phyloP scores from a whole-genome alignment of 2,329 filamentous ascomycete genomes.

The Fusarium sp. region DNA sequence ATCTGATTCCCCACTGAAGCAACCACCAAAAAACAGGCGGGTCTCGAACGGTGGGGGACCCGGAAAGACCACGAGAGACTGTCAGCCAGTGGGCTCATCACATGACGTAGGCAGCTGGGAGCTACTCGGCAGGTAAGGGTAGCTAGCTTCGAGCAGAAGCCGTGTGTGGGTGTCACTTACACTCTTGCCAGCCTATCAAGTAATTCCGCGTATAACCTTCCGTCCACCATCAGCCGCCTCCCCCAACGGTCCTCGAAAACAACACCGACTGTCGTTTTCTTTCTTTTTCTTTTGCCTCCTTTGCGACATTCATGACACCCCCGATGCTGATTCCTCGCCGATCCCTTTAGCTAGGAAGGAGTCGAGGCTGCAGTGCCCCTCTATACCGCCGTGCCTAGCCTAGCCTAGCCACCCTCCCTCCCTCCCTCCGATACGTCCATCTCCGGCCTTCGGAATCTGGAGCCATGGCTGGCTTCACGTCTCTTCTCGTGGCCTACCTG shows the following conservation, averaged over 20 bases:
- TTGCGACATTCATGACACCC: background rate
- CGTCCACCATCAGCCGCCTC: constrained; percentile 24
- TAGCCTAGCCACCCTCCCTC: constrained; percentile 25
- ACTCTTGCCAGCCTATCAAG: constrained; percentile 36
- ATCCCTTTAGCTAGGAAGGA: constrained; percentile 29
- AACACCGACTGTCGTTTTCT: constrained; percentile 16
- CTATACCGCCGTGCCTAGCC: constrained; percentile 17
- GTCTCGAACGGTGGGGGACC: constrained; percentile 14
- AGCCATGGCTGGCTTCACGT: constrained; percentile 64
- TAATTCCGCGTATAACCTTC: constrained; percentile 36
- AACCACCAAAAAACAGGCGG: background rate
- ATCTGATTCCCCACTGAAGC: background rate
- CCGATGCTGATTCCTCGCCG: constrained; percentile 32
- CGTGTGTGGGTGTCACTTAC: constrained; percentile 31
- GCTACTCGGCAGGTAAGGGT: background rate
- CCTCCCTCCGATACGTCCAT: constrained; percentile 13
- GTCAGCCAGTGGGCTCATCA: constrained; percentile 38
- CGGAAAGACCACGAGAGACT: background rate
- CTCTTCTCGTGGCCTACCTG: constrained; percentile 81
- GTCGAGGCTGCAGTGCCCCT: constrained; percentile 35
- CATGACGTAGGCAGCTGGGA: constrained; percentile 37
- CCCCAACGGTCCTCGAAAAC: constrained; percentile 15
- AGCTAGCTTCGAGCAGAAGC: constrained; percentile 14
- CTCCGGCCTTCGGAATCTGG: constrained; percentile 32
- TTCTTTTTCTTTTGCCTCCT: constrained; percentile 2